Evolutionary conservation across 345 rosid genomes (phyloP).

Genomic region (Melastoma malabathricum): DNA sequence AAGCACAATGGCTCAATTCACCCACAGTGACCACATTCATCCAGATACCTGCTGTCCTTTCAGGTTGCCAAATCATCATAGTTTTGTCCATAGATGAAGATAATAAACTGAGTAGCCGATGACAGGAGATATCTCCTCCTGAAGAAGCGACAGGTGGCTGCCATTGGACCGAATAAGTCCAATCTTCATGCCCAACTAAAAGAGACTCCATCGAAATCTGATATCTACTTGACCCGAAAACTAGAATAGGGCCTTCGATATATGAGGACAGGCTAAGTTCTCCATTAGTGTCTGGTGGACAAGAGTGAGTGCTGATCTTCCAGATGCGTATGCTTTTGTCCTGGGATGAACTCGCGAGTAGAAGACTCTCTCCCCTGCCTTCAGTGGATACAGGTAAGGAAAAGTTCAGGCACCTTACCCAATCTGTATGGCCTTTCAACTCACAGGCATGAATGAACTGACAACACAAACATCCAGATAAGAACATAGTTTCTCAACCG

Average conservation of each 20-base stretch:
- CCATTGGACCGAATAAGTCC: slow-evolving; percentile 98
- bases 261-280: slow-evolving; percentile 66
- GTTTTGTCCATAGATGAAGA: slow-evolving; percentile 98
- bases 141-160: slow-evolving; percentile 42
- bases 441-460: slow-evolving; percentile 75
- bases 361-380: slow-evolving; percentile 30
- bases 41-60: slow-evolving; percentile 79
- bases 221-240: slow-evolving; percentile 54
- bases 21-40: slow-evolving; percentile 95
- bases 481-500: slow-evolving; percentile 2
- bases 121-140: slow-evolving; percentile 16
- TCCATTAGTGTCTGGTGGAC: slow-evolving; percentile 19
- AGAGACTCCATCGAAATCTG: slow-evolving; percentile 91
- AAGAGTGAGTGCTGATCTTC: slow-evolving; percentile 42
- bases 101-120: slow-evolving; percentile 64
- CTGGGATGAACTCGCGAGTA: slow-evolving; percentile 92
- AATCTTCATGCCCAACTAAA: slow-evolving; percentile 91
- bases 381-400: slow-evolving; percentile 38
- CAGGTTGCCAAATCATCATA: slow-evolving; percentile 99
- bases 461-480: slow-evolving; percentile 6
- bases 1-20: slow-evolving; percentile 87
- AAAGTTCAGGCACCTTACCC: slow-evolving; percentile 96
- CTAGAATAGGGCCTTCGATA: slow-evolving; percentile 74
- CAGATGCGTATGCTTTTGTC: slow-evolving; percentile 88
- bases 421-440: slow-evolving; percentile 87